Evolutionary conservation across 257 asterid species (phyloP).

Genomic region (Jacaranda mimosifolia): DNA sequence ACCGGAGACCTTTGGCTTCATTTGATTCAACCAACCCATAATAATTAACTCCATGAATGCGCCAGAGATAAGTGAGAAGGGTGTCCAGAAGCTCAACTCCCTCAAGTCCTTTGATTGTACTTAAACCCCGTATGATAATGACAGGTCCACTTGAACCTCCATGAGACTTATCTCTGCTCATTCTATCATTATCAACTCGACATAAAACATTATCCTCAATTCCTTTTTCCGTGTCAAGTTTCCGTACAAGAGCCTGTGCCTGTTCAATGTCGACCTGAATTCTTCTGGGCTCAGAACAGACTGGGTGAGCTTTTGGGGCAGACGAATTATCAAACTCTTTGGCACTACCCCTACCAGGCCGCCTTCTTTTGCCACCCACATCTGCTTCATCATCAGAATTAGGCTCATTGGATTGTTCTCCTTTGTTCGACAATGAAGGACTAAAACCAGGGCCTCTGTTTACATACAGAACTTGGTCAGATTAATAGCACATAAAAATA

Average conservation of each 20-base stretch:
- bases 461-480: constrained; percentile 36
- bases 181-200: constrained; percentile 82
- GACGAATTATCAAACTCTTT: constrained; percentile 70
- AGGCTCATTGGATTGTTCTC: constrained; percentile 74
- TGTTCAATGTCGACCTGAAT: constrained; percentile 81
- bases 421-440: constrained; percentile 68
- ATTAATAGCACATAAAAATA: constrained; percentile 17
- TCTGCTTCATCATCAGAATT: constrained; percentile 89
- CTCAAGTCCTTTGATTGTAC: constrained; percentile 88
- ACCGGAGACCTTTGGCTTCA: constrained; percentile 95
- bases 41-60: constrained; percentile 95
- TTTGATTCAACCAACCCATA: constrained; percentile 83
- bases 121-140: constrained; percentile 79
- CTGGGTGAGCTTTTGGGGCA: constrained; percentile 89
- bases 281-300: constrained; percentile 81
- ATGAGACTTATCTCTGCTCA: constrained; percentile 82
- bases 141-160: constrained; percentile 92
- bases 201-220: constrained; percentile 85
- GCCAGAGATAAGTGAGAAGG: constrained; percentile 94
- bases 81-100: constrained; percentile 95
- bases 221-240: constrained; percentile 88
- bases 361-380: constrained; percentile 71
- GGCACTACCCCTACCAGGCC: constrained; percentile 62
- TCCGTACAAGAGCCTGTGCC: constrained; percentile 81
- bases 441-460: constrained; percentile 83